These are phyloP conservation scores for Vararia minispora DNA, from an alignment of 768 basidiomycete genomes.

Conservation along the genomic window DNA sequence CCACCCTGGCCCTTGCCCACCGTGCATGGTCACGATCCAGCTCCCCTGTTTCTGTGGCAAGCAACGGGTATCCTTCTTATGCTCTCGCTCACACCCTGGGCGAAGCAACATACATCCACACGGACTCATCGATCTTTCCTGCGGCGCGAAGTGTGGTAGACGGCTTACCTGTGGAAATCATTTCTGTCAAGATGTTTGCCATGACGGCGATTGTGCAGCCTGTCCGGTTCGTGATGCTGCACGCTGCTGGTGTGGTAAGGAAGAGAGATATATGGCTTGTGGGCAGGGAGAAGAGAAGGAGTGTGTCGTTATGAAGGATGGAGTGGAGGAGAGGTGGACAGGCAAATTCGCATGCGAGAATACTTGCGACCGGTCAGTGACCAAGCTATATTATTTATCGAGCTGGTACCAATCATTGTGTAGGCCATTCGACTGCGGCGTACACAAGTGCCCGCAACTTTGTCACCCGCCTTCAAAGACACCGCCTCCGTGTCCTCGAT, in stretches of 20 bases:
- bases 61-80: slow-evolving; percentile 44
- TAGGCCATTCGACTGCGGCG: slow-evolving; percentile 65
- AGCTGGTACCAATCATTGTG: slow-evolving; percentile 2
- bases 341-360: slow-evolving; percentile 55
- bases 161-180: slow-evolving; percentile 66
- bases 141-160: slow-evolving; percentile 27
- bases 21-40: slow-evolving; percentile 72
- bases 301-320: slow-evolving; percentile 26
- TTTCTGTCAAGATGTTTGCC: slow-evolving; percentile 56
- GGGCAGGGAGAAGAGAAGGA: slow-evolving; percentile 43
- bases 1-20: slow-evolving; percentile 95
- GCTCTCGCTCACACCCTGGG: slow-evolving; percentile 31
- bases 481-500: slow-evolving; percentile 57
- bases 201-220: slow-evolving; percentile 59
- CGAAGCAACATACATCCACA: no score
- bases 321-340: slow-evolving; percentile 42
- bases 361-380: slow-evolving; percentile 43
- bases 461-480: slow-evolving; percentile 67
- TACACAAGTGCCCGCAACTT: slow-evolving; percentile 58
- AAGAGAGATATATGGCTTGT: slow-evolving; percentile 47
- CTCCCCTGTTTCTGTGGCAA: slow-evolving; percentile 72
- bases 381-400: neutral
- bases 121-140: no score
- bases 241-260: slow-evolving; percentile 76
- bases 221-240: slow-evolving; percentile 47